Base-by-base conservation (phyloP, 371 early-diverging fungal species). In the Mucor racemosus region DNA sequence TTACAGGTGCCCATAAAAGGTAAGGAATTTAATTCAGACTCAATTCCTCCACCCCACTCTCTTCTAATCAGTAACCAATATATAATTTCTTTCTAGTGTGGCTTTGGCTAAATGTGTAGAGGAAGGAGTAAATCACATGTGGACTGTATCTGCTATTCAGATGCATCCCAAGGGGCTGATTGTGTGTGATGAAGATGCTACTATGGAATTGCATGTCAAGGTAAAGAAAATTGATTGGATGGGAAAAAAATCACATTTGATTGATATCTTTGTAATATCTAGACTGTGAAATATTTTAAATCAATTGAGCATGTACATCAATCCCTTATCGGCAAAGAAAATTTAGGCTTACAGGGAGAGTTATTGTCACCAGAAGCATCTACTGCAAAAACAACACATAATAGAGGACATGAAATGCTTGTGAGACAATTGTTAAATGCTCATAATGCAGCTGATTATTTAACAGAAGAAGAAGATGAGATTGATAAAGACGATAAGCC, bases 101-200 rank as follows among this genome's bases (percentile, higher is more conserved):
- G 67, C 91, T 91, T 34, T 87, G 86, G 88, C 91, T 58, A 92
- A 92, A 74, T 92, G 93, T 76, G 90, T 94, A 53, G 94, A 94
- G 73, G 91, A 90, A 61, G 85, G 85, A 13, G 91, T 92, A 60
- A 92, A 92, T 77, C 92, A 92, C 76, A 92, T 92, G 93, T 94
- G 92, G 92, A 92, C 94, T 5, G 91, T 94, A 59, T 92, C 92
- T 7, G 94, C 92, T 19, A 90, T 94, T 60, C 94, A 94, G 72
- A 76, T 90, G 63, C 94, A 94, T 69, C 92, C 94, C 36, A 90
- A 90, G 58, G 91, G 92, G 31, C 83, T 94, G 80, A 84, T 94
- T 74, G 93, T 94, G 26, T 94, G 93, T 68, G 95, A 94, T 76
- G 95, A 94, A 76, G 95, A 94, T 68, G 91, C 94, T 13, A 60